Evolutionary conservation across 495 filamentous ascomycete species (phyloP).

Genomic region (Lepraria neglecta): DNA sequence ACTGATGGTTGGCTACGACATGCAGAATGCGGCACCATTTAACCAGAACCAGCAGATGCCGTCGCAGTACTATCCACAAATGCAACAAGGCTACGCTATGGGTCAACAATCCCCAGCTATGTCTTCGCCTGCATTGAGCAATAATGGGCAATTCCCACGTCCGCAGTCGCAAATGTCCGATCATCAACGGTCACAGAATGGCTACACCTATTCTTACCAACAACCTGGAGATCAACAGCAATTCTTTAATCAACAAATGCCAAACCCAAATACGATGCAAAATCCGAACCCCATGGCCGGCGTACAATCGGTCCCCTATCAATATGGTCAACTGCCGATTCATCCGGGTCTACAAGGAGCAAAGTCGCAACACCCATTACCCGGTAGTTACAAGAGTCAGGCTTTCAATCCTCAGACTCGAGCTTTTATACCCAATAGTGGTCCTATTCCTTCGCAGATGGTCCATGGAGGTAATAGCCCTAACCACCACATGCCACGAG

Average conservation of each 20-base stretch:
- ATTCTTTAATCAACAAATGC: slow-evolving; percentile 12
- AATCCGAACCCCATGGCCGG: not conserved
- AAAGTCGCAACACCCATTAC: slow-evolving; percentile 64
- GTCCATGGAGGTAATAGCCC: slow-evolving; percentile 30
- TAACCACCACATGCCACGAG: slow-evolving; percentile 31
- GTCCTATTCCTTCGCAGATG: slow-evolving; percentile 3
- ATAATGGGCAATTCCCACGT: slow-evolving; percentile 30
- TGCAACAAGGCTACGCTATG: slow-evolving; percentile 30
- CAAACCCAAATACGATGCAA: not conserved
- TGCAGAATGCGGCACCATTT: slow-evolving; percentile 33
- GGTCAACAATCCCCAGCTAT: slow-evolving; percentile 37
- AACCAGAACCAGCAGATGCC: slow-evolving; percentile 25
- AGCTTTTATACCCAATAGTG: slow-evolving; percentile 62
- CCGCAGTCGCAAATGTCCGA: slow-evolving; percentile 23
- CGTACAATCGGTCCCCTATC: slow-evolving; percentile 46
- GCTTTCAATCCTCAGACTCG: slow-evolving; percentile 91
- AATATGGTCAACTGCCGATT: slow-evolving; percentile 69
- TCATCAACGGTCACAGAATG: slow-evolving; percentile 23
- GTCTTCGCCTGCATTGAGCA: slow-evolving; percentile 42
- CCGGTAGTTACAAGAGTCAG: slow-evolving; percentile 73
- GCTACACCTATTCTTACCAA: slow-evolving; percentile 24
- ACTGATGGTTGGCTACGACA: slow-evolving; percentile 21
- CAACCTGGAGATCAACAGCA: slow-evolving; percentile 25
- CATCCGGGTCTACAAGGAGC: slow-evolving; percentile 59
- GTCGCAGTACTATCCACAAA: slow-evolving; percentile 29